These are phyloP conservation scores for Cladosporium austrohemisphaericum DNA, from an alignment of 2,329 filamentous ascomycete species.

Conservation along the genomic window DNA sequence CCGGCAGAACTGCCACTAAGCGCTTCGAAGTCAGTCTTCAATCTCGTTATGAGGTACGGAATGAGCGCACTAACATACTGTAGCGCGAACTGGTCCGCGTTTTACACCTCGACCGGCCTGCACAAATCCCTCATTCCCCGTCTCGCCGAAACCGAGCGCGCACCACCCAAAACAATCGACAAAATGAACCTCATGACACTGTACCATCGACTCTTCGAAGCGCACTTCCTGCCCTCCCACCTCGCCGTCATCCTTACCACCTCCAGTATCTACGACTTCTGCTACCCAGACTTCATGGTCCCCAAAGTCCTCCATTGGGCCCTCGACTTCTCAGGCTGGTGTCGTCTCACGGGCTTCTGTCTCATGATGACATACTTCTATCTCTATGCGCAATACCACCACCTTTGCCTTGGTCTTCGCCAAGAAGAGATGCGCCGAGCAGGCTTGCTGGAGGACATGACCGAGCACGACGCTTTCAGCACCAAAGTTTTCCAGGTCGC, in stretches of 20 bases:
- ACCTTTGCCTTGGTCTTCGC: conserved; percentile 56
- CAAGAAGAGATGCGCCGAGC: conserved; percentile 65
- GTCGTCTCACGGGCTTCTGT: conserved; percentile 60
- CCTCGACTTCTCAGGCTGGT: conserved; percentile 56
- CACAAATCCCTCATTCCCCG: conserved; percentile 27
- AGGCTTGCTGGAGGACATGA: conserved; percentile 61
- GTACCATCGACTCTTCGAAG: conserved; percentile 67
- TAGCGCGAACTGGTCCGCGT: conserved; percentile 30
- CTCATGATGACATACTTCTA: conserved; percentile 61
- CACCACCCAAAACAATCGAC: conserved; percentile 24
- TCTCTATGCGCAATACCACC: conserved; percentile 66
- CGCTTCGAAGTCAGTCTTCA: conserved; percentile 26
- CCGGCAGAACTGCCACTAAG: conserved; percentile 22
- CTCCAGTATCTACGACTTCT: conserved; percentile 57
- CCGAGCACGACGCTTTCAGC: conserved; percentile 27
- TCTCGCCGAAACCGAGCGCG: conserved; percentile 17
- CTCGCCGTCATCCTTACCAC: conserved; percentile 62
- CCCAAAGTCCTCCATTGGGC: conserved; percentile 56
- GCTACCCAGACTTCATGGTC: conserved; percentile 51
- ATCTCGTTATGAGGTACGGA: conserved; percentile 11
- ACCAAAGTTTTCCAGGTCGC: conserved; percentile 26
- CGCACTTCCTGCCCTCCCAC: conserved; percentile 68
- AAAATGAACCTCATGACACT: conserved; percentile 56
- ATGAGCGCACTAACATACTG: conserved; percentile 14
- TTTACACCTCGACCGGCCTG: conserved; percentile 29